Conservation (phyloP, 805 yeast species). For the Starmera quercuum region DNA sequence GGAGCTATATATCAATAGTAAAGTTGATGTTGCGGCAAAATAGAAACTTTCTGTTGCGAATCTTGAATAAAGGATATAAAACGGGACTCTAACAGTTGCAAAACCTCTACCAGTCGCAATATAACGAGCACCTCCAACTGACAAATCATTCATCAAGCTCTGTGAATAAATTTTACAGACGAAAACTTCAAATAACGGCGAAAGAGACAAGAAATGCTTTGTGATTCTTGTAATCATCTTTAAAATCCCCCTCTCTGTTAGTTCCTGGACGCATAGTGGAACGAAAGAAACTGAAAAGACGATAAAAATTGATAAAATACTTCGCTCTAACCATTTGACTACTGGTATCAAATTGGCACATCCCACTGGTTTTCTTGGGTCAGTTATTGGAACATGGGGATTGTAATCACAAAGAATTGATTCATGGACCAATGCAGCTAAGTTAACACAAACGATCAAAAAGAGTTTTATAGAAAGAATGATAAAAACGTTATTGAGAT, state of each 20-base stretch:
- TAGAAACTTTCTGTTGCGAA: constrained; percentile 64
- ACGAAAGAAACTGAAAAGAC: constrained; percentile 70
- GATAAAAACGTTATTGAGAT: constrained; percentile 69
- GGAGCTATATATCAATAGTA: constrained; percentile 49
- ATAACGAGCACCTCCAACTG: constrained; percentile 76
- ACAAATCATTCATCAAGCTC: constrained; percentile 57
- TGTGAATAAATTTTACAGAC: constrained; percentile 72
- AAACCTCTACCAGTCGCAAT: constrained; percentile 81
- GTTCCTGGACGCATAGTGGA: constrained; percentile 70
- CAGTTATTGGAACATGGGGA: constrained; percentile 51
- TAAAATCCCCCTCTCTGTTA: constrained; percentile 71
- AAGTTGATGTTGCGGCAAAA: constrained; percentile 47
- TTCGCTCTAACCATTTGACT: constrained; percentile 68
- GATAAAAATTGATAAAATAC: constrained; percentile 64
- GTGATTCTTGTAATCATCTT: constrained; percentile 54
- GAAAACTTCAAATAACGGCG: constrained; percentile 76
- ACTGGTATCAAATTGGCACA: constrained; percentile 65
- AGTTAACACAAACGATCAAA: constrained; percentile 47
- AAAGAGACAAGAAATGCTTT: constrained; percentile 61
- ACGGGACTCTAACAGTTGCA: constrained; percentile 66
- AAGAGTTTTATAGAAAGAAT: constrained; percentile 61
- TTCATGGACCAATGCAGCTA: constrained; percentile 56
- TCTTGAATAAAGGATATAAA: constrained; percentile 56
- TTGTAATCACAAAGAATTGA: constrained; percentile 56
- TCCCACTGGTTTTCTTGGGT: constrained; percentile 56